These are phyloP conservation scores for Trichoderma atroviride DNA, from an alignment of 2,329 filamentous ascomycete species.

Conservation along the genomic window DNA sequence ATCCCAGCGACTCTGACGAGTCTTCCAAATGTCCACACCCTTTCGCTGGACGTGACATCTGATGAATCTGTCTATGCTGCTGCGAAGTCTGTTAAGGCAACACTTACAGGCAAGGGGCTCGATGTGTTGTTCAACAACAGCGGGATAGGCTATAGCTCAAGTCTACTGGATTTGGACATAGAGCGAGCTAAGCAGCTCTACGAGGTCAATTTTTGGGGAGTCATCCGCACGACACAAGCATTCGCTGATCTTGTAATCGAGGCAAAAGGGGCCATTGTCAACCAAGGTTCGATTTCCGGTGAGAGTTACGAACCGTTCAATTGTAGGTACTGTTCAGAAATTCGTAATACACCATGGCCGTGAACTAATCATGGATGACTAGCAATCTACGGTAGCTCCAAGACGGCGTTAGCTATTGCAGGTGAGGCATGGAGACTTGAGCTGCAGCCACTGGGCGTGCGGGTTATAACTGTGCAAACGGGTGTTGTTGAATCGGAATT, in stretches of 20 bases:
- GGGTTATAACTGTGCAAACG: neutral
- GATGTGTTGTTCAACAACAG: slow-evolving; percentile 41
- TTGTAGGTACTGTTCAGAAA: neutral
- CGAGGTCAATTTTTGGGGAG: slow-evolving; percentile 38
- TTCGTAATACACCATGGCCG: neutral
- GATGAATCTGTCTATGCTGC: slow-evolving; percentile 31
- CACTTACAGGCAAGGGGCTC: slow-evolving; percentile 27
- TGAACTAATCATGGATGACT: neutral
- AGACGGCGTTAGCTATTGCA: neutral
- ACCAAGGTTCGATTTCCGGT: slow-evolving; percentile 19
- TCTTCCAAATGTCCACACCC: slow-evolving; percentile 31
- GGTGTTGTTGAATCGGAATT: neutral
- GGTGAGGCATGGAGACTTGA: neutral
- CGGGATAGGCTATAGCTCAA: slow-evolving; percentile 32
- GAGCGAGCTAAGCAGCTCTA: slow-evolving; percentile 32
- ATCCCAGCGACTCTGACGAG: slow-evolving; percentile 30
- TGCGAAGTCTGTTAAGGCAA: slow-evolving; percentile 15
- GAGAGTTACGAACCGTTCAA: neutral
- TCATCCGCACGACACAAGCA: slow-evolving; percentile 35
- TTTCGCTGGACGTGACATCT: slow-evolving; percentile 38
- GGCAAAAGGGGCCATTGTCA: slow-evolving; percentile 34
- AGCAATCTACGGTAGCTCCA: neutral
- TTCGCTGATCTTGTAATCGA: slow-evolving; percentile 35
- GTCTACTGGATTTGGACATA: slow-evolving; percentile 32
- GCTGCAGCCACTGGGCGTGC: neutral